Conservation (phyloP, 2,329 filamentous ascomycete genomes). For the Colletotrichum ledebouriae region DNA sequence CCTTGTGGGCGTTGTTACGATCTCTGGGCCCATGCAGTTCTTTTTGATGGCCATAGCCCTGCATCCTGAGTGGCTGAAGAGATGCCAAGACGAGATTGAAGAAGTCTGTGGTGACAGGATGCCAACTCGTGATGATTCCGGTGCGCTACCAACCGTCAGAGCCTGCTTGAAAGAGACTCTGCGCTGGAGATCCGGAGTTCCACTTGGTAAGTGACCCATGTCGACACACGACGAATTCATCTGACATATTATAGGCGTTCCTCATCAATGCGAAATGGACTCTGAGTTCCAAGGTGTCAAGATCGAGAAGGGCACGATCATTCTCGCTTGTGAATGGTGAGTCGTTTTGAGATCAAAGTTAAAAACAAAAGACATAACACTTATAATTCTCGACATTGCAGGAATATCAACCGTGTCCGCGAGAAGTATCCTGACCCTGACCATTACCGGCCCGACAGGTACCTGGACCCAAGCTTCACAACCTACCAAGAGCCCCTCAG, state of each 20-base stretch:
- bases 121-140: conserved; percentile 64
- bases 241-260: conserved; percentile 54
- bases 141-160: conserved; percentile 64
- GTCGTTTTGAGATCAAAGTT: conserved; percentile 24
- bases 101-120: conserved; percentile 66
- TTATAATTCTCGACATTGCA: conserved; percentile 44
- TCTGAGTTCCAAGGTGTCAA: conserved; percentile 61
- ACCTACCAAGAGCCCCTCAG: conserved; percentile 75
- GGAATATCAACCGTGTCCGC: conserved; percentile 70
- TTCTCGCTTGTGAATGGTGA: conserved; percentile 65
- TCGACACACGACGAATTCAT: neutral
- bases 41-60: conserved; percentile 66
- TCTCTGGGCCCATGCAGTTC: conserved; percentile 63
- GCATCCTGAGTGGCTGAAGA: conserved; percentile 65
- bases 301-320: conserved; percentile 62
- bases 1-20: conserved; percentile 64
- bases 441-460: conserved; percentile 72
- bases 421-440: conserved; percentile 74
- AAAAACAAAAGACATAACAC: too few relatives aligned
- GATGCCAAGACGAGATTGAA: conserved; percentile 70
- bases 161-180: conserved; percentile 71
- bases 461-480: conserved; percentile 72
- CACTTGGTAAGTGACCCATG: conserved; percentile 55
- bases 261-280: conserved; percentile 62
- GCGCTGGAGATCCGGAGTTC: conserved; percentile 70